Evolutionary conservation across 1,284 basidiomycete genomes (phyloP), one percentile per base, ranked within the genome.

Genomic region (Sporisorium scitamineum): DNA sequence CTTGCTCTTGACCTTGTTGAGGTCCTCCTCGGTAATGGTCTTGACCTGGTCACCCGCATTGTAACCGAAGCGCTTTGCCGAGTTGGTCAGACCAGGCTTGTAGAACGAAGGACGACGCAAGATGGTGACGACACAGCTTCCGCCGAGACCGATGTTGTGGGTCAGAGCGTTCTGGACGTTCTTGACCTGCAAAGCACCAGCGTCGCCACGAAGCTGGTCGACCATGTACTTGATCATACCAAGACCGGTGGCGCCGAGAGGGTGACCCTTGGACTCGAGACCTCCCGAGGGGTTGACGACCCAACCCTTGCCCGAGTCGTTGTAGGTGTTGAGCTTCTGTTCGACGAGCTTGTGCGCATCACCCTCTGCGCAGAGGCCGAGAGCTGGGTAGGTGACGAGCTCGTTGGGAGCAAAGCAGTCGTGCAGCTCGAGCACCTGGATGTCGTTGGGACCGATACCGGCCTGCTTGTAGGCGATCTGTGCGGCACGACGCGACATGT

Each of bases 191-290:
- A 16, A 75, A 2, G 55, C 67, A 37, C 85, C 85, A 10, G 69
- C 84, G 72, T 86, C 84, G 48, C 81, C 83, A 22, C 80, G 77
- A 10, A 76, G 88, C 90, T 76, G 84, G 91, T 77, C 92, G 75
- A 90, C 89, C 71, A 94, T 92, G 84, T 93, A 94, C 85, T 93
- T 94, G 83, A 93, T 91, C 92, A 94, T 94, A 37, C 92, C 93
- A 18, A 94, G 86, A 1, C 93, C 93, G 8, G 92, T 93, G 2
- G 93, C 93, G 45, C 93, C 93, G 22, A 94, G 88, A 3, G 93
- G 93, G 83, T 83, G 80, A 2, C 93, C 93, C 84, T 94, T 94
- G 34, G 92, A 92, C 84, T 94, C 93, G 32, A 95, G 88, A 0
- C 93, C 93, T 37, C 93, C 93, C 60, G 91, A 84, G 0, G 94